These are phyloP conservation scores for Populus ilicifolia DNA, from an alignment of 345 rosid genomes.

Conservation along the genomic window DNA sequence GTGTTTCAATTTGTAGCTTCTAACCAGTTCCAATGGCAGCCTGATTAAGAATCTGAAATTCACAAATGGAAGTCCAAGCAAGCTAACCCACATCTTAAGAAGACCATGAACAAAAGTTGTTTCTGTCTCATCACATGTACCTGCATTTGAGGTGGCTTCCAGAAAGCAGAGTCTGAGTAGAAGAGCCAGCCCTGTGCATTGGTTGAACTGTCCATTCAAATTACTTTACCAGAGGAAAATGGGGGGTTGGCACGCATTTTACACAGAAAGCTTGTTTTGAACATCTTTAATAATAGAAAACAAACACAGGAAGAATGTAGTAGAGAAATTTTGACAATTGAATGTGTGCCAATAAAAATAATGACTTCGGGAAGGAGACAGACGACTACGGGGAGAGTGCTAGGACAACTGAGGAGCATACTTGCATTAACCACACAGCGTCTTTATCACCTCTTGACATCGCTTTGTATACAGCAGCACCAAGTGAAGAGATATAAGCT, in stretches of 20 bases:
- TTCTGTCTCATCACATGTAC: slow-evolving; percentile 32
- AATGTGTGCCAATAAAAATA: background rate
- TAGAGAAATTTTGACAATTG: background rate
- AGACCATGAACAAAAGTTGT: background rate
- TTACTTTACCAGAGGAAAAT: background rate
- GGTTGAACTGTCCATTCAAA: slow-evolving; percentile 1
- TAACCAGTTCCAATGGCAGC: too few relatives aligned
- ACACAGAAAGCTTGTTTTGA: too few relatives aligned
- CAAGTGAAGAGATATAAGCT: slow-evolving; percentile 67
- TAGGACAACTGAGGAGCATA: slow-evolving; percentile 33
- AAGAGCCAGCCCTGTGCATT: slow-evolving; percentile 92
- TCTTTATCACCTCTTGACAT: slow-evolving; percentile 81
- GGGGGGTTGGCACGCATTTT: background rate
- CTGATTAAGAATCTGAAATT: too few relatives aligned
- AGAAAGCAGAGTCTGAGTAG: slow-evolving; percentile 67
- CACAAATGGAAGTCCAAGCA: background rate
- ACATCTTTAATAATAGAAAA: too few relatives aligned
- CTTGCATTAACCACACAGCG: slow-evolving; percentile 99
- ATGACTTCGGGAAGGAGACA: background rate
- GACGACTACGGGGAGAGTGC: background rate
- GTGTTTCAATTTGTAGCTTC: too few relatives aligned
- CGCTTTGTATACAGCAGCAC: slow-evolving; percentile 87
- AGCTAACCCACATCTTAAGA: too few relatives aligned
- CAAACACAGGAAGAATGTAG: background rate
- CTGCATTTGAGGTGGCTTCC: slow-evolving; percentile 93